phyloP scores from a whole-genome alignment of 768 basidiomycete species.

The Pleurotus salmoneostramineus region DNA sequence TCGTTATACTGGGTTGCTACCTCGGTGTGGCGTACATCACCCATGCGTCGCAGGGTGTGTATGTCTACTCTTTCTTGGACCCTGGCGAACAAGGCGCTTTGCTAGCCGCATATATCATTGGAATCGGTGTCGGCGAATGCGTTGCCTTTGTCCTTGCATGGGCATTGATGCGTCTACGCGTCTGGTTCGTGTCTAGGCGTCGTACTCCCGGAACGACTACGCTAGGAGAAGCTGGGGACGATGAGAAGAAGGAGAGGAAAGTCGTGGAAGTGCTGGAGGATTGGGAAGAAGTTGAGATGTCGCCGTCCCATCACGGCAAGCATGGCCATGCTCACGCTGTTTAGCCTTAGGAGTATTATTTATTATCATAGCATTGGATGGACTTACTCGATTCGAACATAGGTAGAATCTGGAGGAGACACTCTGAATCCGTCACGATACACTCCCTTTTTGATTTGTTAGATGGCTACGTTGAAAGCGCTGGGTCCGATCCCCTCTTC shows the following conservation, averaged over 20 bases:
- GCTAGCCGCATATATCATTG: conserved; percentile 61
- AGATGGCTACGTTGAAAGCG: no score
- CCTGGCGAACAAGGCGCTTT: conserved; percentile 34
- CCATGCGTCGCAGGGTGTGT: conserved; percentile 54
- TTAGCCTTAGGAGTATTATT: no score
- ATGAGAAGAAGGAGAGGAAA: not conserved
- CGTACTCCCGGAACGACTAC: not conserved
- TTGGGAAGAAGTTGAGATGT: not conserved
- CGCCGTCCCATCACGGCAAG: no score
- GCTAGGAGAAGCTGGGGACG: not conserved
- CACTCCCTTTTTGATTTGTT: no score
- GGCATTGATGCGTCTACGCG: not conserved
- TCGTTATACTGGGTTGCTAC: conserved; percentile 52
- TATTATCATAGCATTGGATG: no score
- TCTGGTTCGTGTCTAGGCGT: not conserved
- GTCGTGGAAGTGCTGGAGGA: not conserved
- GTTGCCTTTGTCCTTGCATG: conserved; percentile 45
- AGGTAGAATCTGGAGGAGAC: no score
- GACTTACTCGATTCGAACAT: no score
- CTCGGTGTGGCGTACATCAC: conserved; percentile 71
- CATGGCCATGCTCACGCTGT: no score
- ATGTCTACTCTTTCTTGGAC: conserved; percentile 67
- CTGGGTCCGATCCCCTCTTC: no score
- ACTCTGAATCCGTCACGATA: no score
- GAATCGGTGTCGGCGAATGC: conserved; percentile 47